These are phyloP conservation scores for Lentinula sp. DNA, from an alignment of 768 basidiomycete genomes.

Conservation along the genomic window DNA sequence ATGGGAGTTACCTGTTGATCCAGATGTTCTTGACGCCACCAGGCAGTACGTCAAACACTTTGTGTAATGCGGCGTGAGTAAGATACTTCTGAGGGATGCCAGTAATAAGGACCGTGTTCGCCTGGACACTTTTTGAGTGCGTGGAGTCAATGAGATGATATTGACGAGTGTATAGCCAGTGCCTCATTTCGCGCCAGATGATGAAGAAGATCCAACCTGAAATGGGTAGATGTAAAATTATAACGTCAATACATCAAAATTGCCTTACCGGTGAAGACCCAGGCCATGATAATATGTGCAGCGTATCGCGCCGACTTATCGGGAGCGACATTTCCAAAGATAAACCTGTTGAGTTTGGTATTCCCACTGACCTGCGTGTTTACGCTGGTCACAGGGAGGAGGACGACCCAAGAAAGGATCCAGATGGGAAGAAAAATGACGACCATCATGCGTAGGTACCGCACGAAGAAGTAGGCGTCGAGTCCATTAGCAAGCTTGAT, in stretches of 20 bases:
- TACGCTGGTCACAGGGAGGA: constrained; percentile 70
- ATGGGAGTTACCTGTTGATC: constrained; percentile 63
- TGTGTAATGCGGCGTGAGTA: constrained; percentile 56
- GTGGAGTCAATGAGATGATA: constrained; percentile 68
- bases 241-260: background rate
- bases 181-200: constrained; percentile 72
- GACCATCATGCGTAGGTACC: constrained; percentile 82
- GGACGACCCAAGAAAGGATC: constrained; percentile 81
- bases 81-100: constrained; percentile 81
- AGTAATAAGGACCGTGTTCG: constrained; percentile 86
- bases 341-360: constrained; percentile 62
- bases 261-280: constrained; percentile 68
- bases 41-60: constrained; percentile 77
- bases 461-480: constrained; percentile 92
- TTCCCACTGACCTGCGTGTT: constrained; percentile 40
- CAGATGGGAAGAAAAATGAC: constrained; percentile 86
- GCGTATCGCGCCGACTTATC: constrained; percentile 55
- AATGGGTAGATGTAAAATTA: background rate
- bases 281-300: constrained; percentile 75
- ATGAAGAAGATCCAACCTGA: constrained; percentile 84
- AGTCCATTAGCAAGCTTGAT: constrained; percentile 70
- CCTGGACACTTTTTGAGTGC: constrained; percentile 77
- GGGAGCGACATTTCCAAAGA: constrained; percentile 69
- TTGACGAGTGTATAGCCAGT: constrained; percentile 79
- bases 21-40: constrained; percentile 90